Evolutionary conservation across 495 filamentous ascomycete species (phyloP), one percentile per base, ranked within the genome.

Genomic region (Aspergillus incahuasiensis): DNA sequence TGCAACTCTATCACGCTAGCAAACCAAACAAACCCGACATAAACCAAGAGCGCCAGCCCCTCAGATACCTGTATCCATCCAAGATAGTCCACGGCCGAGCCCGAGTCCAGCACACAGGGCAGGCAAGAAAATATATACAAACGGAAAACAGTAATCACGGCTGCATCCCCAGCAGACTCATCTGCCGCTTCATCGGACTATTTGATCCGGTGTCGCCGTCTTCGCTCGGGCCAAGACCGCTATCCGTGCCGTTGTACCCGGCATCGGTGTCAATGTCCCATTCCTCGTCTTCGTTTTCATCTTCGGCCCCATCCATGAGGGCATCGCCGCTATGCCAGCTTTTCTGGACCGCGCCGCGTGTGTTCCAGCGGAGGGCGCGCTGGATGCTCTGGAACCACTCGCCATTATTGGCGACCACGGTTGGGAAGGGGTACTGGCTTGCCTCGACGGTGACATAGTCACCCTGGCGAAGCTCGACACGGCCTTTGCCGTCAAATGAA

Each of bases 381-480:
- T 86, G 86, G 20, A 98, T 88, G 63, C 88, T 92, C 66, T 96
- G 86, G 72, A 98, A 96, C 94, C 94, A 98, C 64, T 97, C 90
- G 8, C 84, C 84, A 44, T 77, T 76, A 62, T 79, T 74, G 34
- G 87, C 82, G 45, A 92, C 86, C 16, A 97, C 91, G 1, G 91
- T 95, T 0, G 94, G 95, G 75, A 98, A 96, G 0, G 94, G 94
- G 66, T 96, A 98, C 64, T 92, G 89, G 38, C 87, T 91, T 3
- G 92, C 95, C 56, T 91, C 89, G 65, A 98, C 88, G 43, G 90
- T 95, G 61, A 98, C 92, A 63, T 90, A 89, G 71, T 98, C 95
- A 42, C 94, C 94, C 67, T 92, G 79, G 34, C 86, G 82, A 24
- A 98, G 82, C 70, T 98, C 95, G 12, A 97, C 81, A 46, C 95